phyloP scores from a whole-genome alignment of 2,329 filamentous ascomycete species.

The Biscogniauxia sp. region DNA sequence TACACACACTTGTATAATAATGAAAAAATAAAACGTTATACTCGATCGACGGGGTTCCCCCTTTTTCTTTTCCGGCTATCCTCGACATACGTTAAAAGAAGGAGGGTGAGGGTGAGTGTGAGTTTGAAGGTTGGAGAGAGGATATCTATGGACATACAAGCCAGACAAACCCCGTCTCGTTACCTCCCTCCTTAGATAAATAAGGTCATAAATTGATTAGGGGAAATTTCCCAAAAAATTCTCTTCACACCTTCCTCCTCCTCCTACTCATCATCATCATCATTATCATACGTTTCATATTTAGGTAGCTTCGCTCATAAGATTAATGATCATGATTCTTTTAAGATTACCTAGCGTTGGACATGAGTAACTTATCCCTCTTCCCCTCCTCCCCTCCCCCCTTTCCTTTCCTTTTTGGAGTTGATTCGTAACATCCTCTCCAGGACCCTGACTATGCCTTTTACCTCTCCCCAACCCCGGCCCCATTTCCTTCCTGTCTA shows the following conservation, averaged over 20 bases:
- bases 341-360: neutral
- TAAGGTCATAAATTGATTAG: no score
- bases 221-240: neutral
- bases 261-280: no score
- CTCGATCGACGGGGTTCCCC: no score
- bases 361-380: neutral
- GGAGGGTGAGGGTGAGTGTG: no score
- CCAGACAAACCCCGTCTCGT: no score
- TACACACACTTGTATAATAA: no score
- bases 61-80: no score
- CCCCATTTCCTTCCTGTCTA: neutral
- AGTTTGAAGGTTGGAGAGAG: no score
- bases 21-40: no score
- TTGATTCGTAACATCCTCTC: neutral
- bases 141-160: no score
- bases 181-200: neutral
- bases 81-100: no score
- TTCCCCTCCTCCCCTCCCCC: neutral
- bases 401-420: neutral
- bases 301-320: neutral
- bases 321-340: neutral
- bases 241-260: no score
- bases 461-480: constrained; percentile 9
- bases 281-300: neutral
- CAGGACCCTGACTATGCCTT: neutral